These are phyloP conservation scores for Cryptococcus sp. DNA, from an alignment of 1,284 basidiomycete species.

Conservation along the genomic window DNA sequence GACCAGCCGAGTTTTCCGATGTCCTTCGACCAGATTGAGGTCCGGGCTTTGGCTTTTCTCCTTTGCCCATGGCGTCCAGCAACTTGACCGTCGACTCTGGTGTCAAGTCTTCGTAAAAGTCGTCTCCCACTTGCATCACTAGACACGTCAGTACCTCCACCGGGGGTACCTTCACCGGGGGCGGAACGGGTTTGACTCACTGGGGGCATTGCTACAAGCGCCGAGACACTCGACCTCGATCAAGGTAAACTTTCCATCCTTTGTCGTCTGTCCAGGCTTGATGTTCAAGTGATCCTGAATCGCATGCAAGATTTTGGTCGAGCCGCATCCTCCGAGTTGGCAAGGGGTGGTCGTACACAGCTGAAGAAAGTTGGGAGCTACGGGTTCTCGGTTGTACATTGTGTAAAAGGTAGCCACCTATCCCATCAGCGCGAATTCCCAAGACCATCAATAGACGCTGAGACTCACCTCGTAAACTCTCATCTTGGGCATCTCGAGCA, in stretches of 20 bases:
- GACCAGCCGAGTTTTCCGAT: constrained; percentile 81
- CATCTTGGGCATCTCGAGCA: constrained; percentile 95
- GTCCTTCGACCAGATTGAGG: constrained; percentile 82
- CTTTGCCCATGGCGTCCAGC: constrained; percentile 75
- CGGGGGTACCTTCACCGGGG: too few species aligned
- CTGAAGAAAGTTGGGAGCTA: constrained; percentile 91
- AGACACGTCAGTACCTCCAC: constrained; percentile 3
- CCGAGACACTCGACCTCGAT: constrained; percentile 98
- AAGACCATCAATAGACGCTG: background rate
- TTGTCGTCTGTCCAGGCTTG: constrained; percentile 83
- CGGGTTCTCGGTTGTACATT: constrained; percentile 97
- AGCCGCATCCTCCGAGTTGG: constrained; percentile 81
- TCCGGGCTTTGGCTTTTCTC: constrained; percentile 82
- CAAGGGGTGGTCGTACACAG: constrained; percentile 99
- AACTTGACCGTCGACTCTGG: constrained; percentile 81
- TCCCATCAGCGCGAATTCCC: background rate
- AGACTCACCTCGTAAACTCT: constrained; percentile 77
- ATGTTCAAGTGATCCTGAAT: constrained; percentile 78
- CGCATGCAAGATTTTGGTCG: constrained; percentile 80
- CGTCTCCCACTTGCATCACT: constrained; percentile 91
- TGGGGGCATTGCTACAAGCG: constrained; percentile 98
- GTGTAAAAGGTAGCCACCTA: constrained; percentile 96
- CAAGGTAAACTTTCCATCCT: constrained; percentile 94
- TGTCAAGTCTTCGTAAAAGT: constrained; percentile 99
- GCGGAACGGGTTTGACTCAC: too few species aligned